Base-by-base conservation (phyloP, 441 rosid genomes). In the Viola pubescens region DNA sequence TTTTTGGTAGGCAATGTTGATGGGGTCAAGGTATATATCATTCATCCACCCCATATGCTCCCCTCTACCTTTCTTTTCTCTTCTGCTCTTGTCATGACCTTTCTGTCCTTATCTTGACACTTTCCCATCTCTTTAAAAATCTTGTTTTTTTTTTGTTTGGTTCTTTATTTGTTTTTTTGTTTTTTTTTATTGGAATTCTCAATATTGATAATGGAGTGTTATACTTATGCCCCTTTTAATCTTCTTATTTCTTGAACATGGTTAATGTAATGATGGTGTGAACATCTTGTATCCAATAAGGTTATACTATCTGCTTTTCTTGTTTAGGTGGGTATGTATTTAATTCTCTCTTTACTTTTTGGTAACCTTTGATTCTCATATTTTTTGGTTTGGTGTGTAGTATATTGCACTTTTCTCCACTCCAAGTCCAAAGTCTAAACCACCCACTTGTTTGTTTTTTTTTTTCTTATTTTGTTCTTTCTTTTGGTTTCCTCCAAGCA, bases 301-400 rank as follows among this genome's bases (percentile, higher is more conserved):
- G 16, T 37, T 46, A 34, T 6, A 48, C 40, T 56, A 34, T 69
- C 38, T 49, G 13, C 37, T 60, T 60, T 42, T 65, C 26, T 52
- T 54, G 52, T 48, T 69, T 68, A 61, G 69, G 64, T 62, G 69
- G 73, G 69, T 59, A 58, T 60, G 63, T 41, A 64, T 51, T 41
- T 41, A 16, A 14, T 56, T 6, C 48, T 53, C 54, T 12, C 42
- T 46, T 34, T 58, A 8, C 34, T 54, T 37, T 57, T 48, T 63
- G 47, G 7, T 37, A 61, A 40, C 61, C 66, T 64, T 61, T 62
- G 67, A 72, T 64, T 46, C 61, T 14, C 59, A 49, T 45, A 19
- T 38, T 26, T 9, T 39, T 52, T 62, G 49, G 49, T 46, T 9
- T 46, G 49, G 9, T 8, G 49, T 46, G 49, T 46, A 46, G 11